Base-by-base conservation (phyloP, 345 rosid genomes). In the Salix brachista region DNA sequence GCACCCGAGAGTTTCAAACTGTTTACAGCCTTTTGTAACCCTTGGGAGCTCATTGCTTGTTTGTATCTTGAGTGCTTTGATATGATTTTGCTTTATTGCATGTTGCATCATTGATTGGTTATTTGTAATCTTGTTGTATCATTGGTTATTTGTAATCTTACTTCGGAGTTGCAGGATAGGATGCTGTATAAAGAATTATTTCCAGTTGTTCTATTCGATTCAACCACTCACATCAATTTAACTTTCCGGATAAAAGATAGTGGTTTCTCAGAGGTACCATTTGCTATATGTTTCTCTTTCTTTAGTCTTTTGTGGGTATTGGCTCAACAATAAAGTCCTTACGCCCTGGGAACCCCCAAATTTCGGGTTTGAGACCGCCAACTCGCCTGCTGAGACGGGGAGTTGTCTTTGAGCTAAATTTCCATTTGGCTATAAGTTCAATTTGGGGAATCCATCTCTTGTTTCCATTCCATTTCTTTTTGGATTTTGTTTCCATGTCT, bases 181-280 rank as follows among this genome's bases (percentile, higher is more conserved):
- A 10, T 77, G 79, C 85, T 83, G 25, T 87, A 79, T 70, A 82
- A 73, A 72, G 87, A 87, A 75, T 70, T 78, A 69, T 92, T 91
- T 81, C 97, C 95, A 25, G 89, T 90, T 56, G 91, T 88, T 28
- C 80, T 94, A 75, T 88, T 90, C 71, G 88, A 86, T 84, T 75
- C 87, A 71, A 84, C 83, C 54, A 77, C 86, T 69, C 78, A 75
- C 41, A 58, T 89, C 64, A 95, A 95, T 86, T 86, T 91, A 85
- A 88, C 91, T 76, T 93, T 87, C 83, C 91, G 93, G 72, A 86
- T 95, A 80, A 79, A 90, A 62, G 85, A 80, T 77, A 83, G 76
- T 85, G 89, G 88, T 70, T 89, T 91, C 84, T 76, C 74, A 4
- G 92, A 93, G 99, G 99, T 95, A 88, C 64, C 48, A n/a, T 65